A percentile compares a stretch with the other conserved stretches of the same genome.
phyloP scores from a whole-genome alignment of 2,329 filamentous ascomycete species.

The Canariomyces notabilis region DNA sequence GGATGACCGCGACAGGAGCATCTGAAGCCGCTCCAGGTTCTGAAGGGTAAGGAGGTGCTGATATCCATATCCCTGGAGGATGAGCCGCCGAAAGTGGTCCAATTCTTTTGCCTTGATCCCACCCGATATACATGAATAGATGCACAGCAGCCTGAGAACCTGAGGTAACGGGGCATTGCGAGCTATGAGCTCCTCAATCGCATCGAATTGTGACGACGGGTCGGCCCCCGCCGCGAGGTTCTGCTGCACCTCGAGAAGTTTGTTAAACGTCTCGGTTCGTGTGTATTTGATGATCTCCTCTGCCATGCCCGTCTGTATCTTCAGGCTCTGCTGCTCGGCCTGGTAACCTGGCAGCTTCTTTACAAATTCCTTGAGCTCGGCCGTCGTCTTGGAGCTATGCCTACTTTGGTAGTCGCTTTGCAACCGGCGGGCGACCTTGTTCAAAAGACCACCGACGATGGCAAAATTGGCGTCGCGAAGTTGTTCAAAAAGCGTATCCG shows the following conservation, averaged over 20 bases:
- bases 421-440: conserved; percentile 82
- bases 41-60: conserved; percentile 89
- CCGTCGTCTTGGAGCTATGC: conserved; percentile 79
- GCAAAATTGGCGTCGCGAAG: conserved; percentile 92
- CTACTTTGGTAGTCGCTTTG: conserved; percentile 83
- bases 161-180: conserved; percentile 76
- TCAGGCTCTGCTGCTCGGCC: conserved; percentile 87
- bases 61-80: conserved; percentile 90
- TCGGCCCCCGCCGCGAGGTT: conserved; percentile 89
- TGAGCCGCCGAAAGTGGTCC: conserved; percentile 80
- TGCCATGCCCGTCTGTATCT: conserved; percentile 83
- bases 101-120: conserved; percentile 85
- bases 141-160: conserved; percentile 77
- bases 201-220: conserved; percentile 80
- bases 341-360: conserved; percentile 87
- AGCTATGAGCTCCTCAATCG: conserved; percentile 90
- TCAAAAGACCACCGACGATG: conserved; percentile 81
- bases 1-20: conserved; percentile 73
- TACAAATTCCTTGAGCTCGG: conserved; percentile 93
- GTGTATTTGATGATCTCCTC: conserved; percentile 96
- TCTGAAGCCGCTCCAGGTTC: conserved; percentile 80
- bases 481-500: conserved; percentile 82
- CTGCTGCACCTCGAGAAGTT: conserved; percentile 87
- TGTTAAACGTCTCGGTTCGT: conserved; percentile 80
- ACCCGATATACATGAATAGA: conserved; percentile 85